Evolutionary conservation across 164 flowering plant species (phyloP).

Genomic region (Liriodendron chinense): DNA sequence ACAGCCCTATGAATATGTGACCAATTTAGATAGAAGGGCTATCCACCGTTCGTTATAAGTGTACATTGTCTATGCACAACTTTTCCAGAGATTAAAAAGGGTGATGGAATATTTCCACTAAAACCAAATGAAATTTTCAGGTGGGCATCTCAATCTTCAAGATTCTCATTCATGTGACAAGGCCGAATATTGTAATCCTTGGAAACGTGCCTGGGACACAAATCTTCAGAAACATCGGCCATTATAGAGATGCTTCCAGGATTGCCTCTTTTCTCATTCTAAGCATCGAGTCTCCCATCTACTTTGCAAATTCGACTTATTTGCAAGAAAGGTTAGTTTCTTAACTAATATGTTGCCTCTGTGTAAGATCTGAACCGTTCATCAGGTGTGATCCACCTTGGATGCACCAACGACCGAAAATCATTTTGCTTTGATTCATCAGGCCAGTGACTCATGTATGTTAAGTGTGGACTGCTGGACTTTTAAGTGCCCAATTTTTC

Average conservation of each 20-base stretch:
- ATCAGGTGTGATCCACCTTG: too few species aligned
- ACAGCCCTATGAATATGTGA: too few species aligned
- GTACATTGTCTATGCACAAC: too few species aligned
- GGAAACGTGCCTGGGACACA: conserved; percentile 85
- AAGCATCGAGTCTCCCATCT: conserved; percentile 82
- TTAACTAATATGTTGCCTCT: not conserved
- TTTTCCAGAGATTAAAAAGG: too few species aligned
- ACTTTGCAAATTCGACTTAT: conserved; percentile 86
- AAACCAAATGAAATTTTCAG: conserved; percentile 32
- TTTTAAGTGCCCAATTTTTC: too few species aligned
- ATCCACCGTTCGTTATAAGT: too few species aligned
- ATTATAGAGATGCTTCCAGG: conserved; percentile 63
- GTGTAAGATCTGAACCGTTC: not conserved
- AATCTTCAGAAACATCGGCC: conserved; percentile 47
- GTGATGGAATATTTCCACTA: too few species aligned
- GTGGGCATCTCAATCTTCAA: conserved; percentile 89
- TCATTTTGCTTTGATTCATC: too few species aligned
- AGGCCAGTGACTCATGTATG: too few species aligned
- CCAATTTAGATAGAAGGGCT: too few species aligned
- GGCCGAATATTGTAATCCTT: conserved; percentile 66
- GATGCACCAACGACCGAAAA: too few species aligned
- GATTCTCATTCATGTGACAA: conserved; percentile 79
- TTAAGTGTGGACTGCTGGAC: too few species aligned
- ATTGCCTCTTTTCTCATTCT: conserved; percentile 72
- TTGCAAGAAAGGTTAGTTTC: conserved; percentile 77